These are phyloP conservation scores for Monosporozyma yasuniensis DNA, from an alignment of 805 yeast species.

Conservation along the genomic window DNA sequence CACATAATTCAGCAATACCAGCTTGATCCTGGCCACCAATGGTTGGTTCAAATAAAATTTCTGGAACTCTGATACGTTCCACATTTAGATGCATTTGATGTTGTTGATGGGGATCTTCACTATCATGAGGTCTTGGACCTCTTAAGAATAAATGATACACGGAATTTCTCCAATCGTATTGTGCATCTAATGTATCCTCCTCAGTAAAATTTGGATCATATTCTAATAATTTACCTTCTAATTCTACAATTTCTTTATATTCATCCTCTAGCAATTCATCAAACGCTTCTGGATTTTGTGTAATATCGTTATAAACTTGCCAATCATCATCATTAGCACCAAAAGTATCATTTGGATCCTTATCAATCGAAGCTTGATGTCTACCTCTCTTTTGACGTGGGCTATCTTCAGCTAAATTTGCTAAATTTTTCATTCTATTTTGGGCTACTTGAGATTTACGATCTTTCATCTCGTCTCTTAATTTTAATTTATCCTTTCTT, in stretches of 20 bases:
- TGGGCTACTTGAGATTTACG: conserved; percentile 89
- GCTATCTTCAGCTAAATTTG: conserved; percentile 72
- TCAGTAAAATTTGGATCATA: conserved; percentile 78
- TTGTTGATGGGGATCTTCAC: conserved; percentile 73
- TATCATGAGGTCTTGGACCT: conserved; percentile 82
- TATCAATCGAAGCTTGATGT: conserved; percentile 63
- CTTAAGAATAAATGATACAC: conserved; percentile 73
- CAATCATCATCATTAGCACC: conserved; percentile 96
- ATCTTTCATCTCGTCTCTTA: conserved; percentile 72
- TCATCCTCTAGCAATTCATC: conserved; percentile 77
- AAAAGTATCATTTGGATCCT: conserved; percentile 87
- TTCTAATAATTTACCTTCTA: conserved; percentile 72
- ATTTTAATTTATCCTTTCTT: conserved; percentile 57
- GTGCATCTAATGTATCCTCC: conserved; percentile 76
- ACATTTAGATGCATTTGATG: conserved; percentile 87
- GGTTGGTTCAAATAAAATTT: conserved; percentile 81
- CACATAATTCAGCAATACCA: conserved; percentile 73
- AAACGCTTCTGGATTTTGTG: conserved; percentile 51
- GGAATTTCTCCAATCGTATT: conserved; percentile 77
- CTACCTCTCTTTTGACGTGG: conserved; percentile 41
- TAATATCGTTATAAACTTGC: conserved; percentile 80
- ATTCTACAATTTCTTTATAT: conserved; percentile 43
- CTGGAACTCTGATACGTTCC: conserved; percentile 89
- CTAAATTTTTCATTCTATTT: conserved; percentile 82
- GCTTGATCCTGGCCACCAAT: conserved; percentile 96